Base-by-base conservation (phyloP, 139 green algal genomes). In the Chlorella ohadii region DNA sequence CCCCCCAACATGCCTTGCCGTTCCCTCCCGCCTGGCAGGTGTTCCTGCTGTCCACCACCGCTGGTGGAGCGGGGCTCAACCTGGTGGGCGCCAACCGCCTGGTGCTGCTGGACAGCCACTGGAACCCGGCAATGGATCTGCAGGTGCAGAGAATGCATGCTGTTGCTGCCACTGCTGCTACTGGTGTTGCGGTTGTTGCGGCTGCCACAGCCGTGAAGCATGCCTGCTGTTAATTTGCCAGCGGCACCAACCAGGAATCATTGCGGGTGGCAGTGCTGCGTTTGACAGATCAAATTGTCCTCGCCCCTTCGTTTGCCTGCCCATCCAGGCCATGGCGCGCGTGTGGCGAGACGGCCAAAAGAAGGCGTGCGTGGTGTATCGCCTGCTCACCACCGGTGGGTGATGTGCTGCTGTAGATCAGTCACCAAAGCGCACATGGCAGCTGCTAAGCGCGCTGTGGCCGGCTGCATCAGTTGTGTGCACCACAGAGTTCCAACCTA, bases 51-150 rank as follows among this genome's bases (percentile, higher is more conserved):
- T 97, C 93, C 36, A 95, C 94, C 17, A 83, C 88, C 1, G 96
- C 96, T 39, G 96, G 96, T 28, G 96, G 96, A 38, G 95, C 93
- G 20, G 96, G 96, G 17, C 90, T 98, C 9, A 98, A 98, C 88
- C 87, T 98, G 47, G 91, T 95, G 19, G 95, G 96, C 11, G 95
- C 94, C 39, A 94, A 89, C 78, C 85, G 88, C 61, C 89, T 97
- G 33, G 88, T 94, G 31, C 89, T 96, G 36, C 89, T 92, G 65
- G 92, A 96, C 86, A 89, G 11, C 12, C 82, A 94, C 84, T 97
- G 94, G 94, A 93, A 93, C 86, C 88, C 89, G 19, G 91, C 87
- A 25, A 73, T 88, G 72, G 93, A 97, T 81, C 61, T 88, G 27
- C 91, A 93, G 72, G 51, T 59, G 51, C 11, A 13, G 11, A 3